Percentiles rank a stretch among this genome's conserved stretches.
phyloP scores from a whole-genome alignment of 768 basidiomycete genomes.

The Hirschioporus abietinus region DNA sequence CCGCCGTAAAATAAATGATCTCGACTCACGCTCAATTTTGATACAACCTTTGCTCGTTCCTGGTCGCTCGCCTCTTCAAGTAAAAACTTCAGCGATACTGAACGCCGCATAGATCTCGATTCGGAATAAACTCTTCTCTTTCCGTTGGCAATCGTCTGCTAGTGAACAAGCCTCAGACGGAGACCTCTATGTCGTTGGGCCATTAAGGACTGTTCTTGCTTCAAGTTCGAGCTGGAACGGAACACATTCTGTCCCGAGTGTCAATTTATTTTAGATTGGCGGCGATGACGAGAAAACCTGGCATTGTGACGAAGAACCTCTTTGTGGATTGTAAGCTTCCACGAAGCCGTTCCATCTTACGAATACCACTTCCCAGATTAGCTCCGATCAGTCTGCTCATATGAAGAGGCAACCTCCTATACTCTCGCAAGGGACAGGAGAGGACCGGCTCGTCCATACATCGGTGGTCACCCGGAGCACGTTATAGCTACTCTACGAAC shows the following conservation, averaged over 20 bases:
- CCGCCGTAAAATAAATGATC: neutral
- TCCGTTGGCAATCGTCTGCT: neutral
- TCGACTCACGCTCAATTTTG: neutral
- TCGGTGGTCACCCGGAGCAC: too few relatives aligned
- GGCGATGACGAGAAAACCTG: neutral
- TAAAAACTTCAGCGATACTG: neutral
- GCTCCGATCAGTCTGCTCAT: neutral
- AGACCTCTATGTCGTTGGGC: too few relatives aligned
- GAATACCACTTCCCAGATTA: neutral
- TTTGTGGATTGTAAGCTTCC: neutral
- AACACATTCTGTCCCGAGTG: neutral
- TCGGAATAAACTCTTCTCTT: neutral
- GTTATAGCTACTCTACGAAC: too few relatives aligned
- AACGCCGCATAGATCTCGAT: neutral
- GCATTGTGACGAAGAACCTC: neutral
- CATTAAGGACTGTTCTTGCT: too few relatives aligned
- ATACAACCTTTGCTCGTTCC: neutral
- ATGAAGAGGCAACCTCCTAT: neutral
- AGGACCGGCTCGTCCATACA: too few relatives aligned
- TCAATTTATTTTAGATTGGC: neutral
- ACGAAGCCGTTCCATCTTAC: neutral
- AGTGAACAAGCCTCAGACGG: too few relatives aligned
- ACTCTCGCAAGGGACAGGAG: too few relatives aligned
- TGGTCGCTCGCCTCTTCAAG: neutral
- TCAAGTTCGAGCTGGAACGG: too few relatives aligned